These are phyloP conservation scores for Coemansia sp. DNA, from an alignment of 192 early-diverging fungal species.

Conservation along the genomic window DNA sequence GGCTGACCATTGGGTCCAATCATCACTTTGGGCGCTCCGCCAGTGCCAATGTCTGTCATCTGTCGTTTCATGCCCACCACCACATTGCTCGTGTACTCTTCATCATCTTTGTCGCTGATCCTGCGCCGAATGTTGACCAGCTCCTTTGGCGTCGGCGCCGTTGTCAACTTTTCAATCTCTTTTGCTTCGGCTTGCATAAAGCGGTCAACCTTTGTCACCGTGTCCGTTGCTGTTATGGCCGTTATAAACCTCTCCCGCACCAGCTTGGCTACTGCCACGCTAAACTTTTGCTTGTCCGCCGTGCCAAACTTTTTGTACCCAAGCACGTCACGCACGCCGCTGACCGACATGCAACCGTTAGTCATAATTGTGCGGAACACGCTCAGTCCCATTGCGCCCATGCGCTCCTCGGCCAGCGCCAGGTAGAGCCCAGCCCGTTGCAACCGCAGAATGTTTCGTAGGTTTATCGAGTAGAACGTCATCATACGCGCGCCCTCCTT, in stretches of 20 bases:
- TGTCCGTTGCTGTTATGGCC: slow-evolving; percentile 61
- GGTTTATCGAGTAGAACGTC: slow-evolving; percentile 68
- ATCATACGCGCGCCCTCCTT: slow-evolving; percentile 60
- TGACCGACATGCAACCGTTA: slow-evolving; percentile 42
- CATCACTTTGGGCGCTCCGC: slow-evolving; percentile 11
- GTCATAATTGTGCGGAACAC: slow-evolving; percentile 55
- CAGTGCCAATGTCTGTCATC: slow-evolving; percentile 7
- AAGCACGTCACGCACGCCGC: slow-evolving; percentile 25
- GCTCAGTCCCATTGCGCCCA: slow-evolving; percentile 58
- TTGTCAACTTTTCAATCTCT: slow-evolving; percentile 57
- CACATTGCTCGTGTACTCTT: slow-evolving; percentile 45
- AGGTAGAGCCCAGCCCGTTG: slow-evolving; percentile 60
- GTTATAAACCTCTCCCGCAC: slow-evolving; percentile 63
- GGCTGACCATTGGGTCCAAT: slow-evolving; percentile 16
- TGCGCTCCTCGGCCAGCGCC: slow-evolving; percentile 57
- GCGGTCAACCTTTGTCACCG: slow-evolving; percentile 60
- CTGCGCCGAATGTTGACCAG: slow-evolving; percentile 54
- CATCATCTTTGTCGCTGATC: slow-evolving; percentile 52
- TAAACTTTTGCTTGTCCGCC: slow-evolving; percentile 26
- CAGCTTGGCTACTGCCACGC: slow-evolving; percentile 44
- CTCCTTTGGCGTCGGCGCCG: slow-evolving; percentile 65
- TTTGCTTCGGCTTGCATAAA: slow-evolving; percentile 62
- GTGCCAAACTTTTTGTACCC: slow-evolving; percentile 17
- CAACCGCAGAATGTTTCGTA: slow-evolving; percentile 60
- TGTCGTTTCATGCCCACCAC: slow-evolving; percentile 58